These are phyloP conservation scores for Termitomyces heimii DNA, from an alignment of 768 basidiomycete genomes.

Conservation along the genomic window DNA sequence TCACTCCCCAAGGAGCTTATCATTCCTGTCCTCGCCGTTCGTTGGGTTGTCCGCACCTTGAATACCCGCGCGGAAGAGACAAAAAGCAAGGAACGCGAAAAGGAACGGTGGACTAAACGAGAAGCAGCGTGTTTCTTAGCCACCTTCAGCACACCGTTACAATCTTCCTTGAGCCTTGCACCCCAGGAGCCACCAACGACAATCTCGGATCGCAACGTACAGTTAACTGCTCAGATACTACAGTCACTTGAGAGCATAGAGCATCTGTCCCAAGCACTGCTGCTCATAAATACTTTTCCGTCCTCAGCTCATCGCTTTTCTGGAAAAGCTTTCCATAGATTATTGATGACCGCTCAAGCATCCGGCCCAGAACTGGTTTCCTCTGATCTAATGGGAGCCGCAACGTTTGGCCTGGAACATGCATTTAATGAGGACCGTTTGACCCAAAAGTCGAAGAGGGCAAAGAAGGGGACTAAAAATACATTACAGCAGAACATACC, in stretches of 20 bases:
- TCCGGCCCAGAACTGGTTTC: constrained; percentile 19
- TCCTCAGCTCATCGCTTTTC: constrained; percentile 47
- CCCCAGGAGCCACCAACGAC: constrained; percentile 22
- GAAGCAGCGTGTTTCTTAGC: constrained; percentile 60
- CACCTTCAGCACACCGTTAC: constrained; percentile 31
- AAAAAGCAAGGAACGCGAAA: constrained; percentile 50
- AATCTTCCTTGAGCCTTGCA: not conserved
- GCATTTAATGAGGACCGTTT: constrained; percentile 40
- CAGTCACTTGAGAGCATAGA: constrained; percentile 55
- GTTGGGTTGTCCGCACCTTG: constrained; percentile 54
- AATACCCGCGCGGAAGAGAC: constrained; percentile 46
- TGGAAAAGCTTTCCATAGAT: constrained; percentile 51
- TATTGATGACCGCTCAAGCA: constrained; percentile 30
- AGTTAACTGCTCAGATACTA: constrained; percentile 60
- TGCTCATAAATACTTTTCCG: constrained; percentile 45
- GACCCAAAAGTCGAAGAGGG: constrained; percentile 31
- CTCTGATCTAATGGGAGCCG: constrained; percentile 40
- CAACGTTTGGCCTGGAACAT: constrained; percentile 37
- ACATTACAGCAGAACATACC: not conserved
- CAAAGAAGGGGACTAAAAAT: constrained; percentile 13
- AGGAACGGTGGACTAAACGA: constrained; percentile 61
- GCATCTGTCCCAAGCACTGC: constrained; percentile 54
- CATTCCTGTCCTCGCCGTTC: constrained; percentile 47
- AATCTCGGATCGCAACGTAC: constrained; percentile 55
- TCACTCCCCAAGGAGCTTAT: constrained; percentile 40